Evolutionary conservation across 805 yeast genomes (phyloP).

Genomic region (Kodamaea neixiangensis): DNA sequence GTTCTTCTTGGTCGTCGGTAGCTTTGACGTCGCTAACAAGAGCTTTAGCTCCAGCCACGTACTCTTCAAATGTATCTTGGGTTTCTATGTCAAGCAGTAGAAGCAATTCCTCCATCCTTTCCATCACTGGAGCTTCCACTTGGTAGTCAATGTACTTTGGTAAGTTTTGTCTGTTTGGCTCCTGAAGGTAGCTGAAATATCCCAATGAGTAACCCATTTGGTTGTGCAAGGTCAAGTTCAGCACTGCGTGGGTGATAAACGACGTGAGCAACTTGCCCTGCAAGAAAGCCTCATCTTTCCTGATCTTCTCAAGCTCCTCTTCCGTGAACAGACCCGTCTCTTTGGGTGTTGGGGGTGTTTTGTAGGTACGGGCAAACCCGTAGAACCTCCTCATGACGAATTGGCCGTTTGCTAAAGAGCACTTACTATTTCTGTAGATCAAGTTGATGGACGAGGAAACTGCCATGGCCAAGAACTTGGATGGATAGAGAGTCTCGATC

Average conservation of each 20-base stretch:
- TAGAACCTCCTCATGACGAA: slow-evolving; percentile 60
- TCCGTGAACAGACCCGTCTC: slow-evolving; percentile 36
- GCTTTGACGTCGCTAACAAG: slow-evolving; percentile 9
- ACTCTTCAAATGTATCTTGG: slow-evolving; percentile 41
- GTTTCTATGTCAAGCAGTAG: slow-evolving; percentile 68
- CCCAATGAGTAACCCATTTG: slow-evolving; percentile 26
- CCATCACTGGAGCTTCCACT: slow-evolving; percentile 17
- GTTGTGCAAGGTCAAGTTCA: slow-evolving; percentile 26
- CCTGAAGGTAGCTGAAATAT: slow-evolving; percentile 24
- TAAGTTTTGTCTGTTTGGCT: slow-evolving; percentile 1
- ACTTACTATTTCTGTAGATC: slow-evolving; percentile 33
- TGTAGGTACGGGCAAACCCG: slow-evolving; percentile 55
- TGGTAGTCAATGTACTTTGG: slow-evolving; percentile 7
- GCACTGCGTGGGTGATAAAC: slow-evolving; percentile 56
- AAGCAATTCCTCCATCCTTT: slow-evolving; percentile 43
- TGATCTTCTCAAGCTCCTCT: slow-evolving; percentile 40
- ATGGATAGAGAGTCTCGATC: slow-evolving; percentile 72
- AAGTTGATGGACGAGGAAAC: slow-evolving; percentile 59
- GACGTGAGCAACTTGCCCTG: slow-evolving; percentile 68
- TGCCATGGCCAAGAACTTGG: slow-evolving; percentile 73
- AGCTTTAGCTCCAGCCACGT: slow-evolving; percentile 16
- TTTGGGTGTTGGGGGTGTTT: slow-evolving; percentile 40
- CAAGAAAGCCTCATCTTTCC: slow-evolving; percentile 58
- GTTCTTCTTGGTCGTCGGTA: slow-evolving; percentile 19
- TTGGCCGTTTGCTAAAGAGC: slow-evolving; percentile 19